These are phyloP conservation scores for Endotrypanum monterogeii DNA, from an alignment of 208 protist genomes.

Conservation along the genomic window DNA sequence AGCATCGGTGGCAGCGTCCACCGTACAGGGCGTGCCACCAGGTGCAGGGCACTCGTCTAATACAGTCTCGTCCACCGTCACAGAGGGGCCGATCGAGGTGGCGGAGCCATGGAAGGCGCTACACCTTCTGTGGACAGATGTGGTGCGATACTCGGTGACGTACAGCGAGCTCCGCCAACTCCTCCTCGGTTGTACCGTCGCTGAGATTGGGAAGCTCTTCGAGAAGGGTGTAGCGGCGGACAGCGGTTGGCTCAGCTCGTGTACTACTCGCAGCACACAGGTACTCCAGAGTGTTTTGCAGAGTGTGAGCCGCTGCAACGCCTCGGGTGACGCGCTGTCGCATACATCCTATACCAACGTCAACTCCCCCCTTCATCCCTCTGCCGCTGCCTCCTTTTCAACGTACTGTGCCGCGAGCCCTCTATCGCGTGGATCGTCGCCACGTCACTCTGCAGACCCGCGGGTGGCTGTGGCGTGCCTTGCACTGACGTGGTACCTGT, in stretches of 20 bases:
- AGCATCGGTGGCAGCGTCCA: not conserved
- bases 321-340: slow-evolving; percentile 13
- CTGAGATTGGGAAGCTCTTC: slow-evolving; percentile 26
- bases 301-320: slow-evolving; percentile 7
- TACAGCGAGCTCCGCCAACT: slow-evolving; percentile 35
- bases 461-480: slow-evolving; percentile 37
- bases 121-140: slow-evolving; percentile 40
- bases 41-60: not conserved
- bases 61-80: too few relatives aligned
- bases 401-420: slow-evolving; percentile 14
- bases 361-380: slow-evolving; percentile 13
- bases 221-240: slow-evolving; percentile 4
- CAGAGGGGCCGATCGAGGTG: slow-evolving; percentile 10
- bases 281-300: slow-evolving; percentile 1
- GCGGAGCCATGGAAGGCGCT: slow-evolving; percentile 33
- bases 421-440: slow-evolving; percentile 21
- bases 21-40: not conserved
- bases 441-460: slow-evolving; percentile 26
- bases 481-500: slow-evolving; percentile 63
- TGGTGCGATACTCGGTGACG: slow-evolving; percentile 50
- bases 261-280: not conserved
- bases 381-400: slow-evolving; percentile 12
- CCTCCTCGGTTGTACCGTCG: slow-evolving; percentile 30
- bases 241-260: not conserved
- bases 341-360: not conserved